Percentiles rank a stretch among this genome's conserved stretches.
phyloP scores from a whole-genome alignment of 768 basidiomycete species.

The Mycena sanguinolenta region DNA sequence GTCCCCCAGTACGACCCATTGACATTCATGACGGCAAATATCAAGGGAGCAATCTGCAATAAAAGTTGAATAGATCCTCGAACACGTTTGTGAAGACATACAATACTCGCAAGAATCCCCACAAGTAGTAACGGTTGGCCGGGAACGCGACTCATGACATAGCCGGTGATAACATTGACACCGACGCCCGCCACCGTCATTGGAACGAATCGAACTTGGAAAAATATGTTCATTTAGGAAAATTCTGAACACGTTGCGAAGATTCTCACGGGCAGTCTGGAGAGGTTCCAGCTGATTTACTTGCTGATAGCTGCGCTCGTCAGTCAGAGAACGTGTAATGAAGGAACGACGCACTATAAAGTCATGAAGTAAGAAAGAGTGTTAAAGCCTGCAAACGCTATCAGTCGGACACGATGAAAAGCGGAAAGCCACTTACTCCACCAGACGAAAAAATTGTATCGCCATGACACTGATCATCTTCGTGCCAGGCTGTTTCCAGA shows the following conservation, averaged over 20 bases:
- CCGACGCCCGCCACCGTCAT: slow-evolving; percentile 47
- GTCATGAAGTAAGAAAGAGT: slow-evolving; percentile 48
- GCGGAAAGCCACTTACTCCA: slow-evolving; percentile 21
- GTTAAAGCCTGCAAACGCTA: slow-evolving; percentile 45
- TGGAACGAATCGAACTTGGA: slow-evolving; percentile 47
- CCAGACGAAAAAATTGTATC: slow-evolving; percentile 50
- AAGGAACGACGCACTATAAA: slow-evolving; percentile 39
- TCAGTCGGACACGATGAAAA: neutral
- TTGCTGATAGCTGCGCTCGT: slow-evolving; percentile 46
- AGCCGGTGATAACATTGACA: slow-evolving; percentile 38
- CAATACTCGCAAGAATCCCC: slow-evolving; percentile 45
- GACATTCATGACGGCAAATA: slow-evolving; percentile 50
- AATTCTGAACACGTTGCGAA: too few species aligned
- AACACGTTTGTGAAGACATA: too few species aligned
- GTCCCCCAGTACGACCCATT: slow-evolving; percentile 48
- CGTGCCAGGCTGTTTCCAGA: slow-evolving; percentile 47
- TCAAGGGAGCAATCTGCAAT: slow-evolving; percentile 44
- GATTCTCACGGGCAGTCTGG: slow-evolving; percentile 42
- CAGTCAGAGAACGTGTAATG: neutral
- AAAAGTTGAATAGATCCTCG: slow-evolving; percentile 9
- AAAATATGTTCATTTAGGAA: too few species aligned
- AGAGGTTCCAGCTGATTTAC: slow-evolving; percentile 45
- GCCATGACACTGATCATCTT: slow-evolving; percentile 46
- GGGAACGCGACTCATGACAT: slow-evolving; percentile 43
- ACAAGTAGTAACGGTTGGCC: slow-evolving; percentile 45